phyloP scores from a whole-genome alignment of 805 yeast genomes.

The Candida adriatica region DNA sequence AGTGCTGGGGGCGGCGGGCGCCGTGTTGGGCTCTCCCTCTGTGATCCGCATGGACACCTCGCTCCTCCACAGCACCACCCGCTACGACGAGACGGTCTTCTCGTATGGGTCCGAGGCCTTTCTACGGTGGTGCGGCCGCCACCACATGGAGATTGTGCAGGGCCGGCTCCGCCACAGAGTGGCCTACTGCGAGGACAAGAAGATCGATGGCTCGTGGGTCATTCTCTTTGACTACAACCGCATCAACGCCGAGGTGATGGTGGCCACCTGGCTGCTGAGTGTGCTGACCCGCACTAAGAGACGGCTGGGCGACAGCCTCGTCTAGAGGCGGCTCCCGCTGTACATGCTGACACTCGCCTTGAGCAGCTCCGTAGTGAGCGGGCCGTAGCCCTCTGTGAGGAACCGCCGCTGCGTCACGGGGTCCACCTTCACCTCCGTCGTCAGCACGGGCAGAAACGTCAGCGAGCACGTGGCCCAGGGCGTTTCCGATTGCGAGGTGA shows the following conservation, averaged over 20 bases:
- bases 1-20: slow-evolving; percentile 7
- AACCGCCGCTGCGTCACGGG: slow-evolving; percentile 18
- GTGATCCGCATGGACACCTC: slow-evolving; percentile 10
- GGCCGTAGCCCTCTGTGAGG: slow-evolving; percentile 20
- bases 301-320: slow-evolving; percentile 1
- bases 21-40: slow-evolving; percentile 18
- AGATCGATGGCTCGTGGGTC: slow-evolving; percentile 7
- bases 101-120: slow-evolving; percentile 13
- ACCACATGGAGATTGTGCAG: slow-evolving; percentile 18
- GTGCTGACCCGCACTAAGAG: slow-evolving; percentile 4
- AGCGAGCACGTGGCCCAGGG: slow-evolving; percentile 22
- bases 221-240: slow-evolving; percentile 16
- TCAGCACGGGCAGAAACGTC: slow-evolving; percentile 17
- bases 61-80: slow-evolving; percentile 1
- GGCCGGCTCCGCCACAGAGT: slow-evolving; percentile 16
- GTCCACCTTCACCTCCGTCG: slow-evolving; percentile 15
- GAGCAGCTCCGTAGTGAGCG: slow-evolving; percentile 13
- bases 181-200: slow-evolving; percentile 13
- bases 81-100: slow-evolving; percentile 7
- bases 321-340: slow-evolving; percentile 16
- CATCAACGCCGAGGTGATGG: slow-evolving; percentile 19
- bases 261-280: slow-evolving; percentile 17
- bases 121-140: slow-evolving; percentile 19
- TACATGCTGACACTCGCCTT: slow-evolving; percentile 13
- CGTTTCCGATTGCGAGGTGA: slow-evolving; percentile 13